A percentile compares a stretch with the other conserved stretches of the same genome.
Conservation (phyloP, 139 green algal genomes). For the Chlorella sp. region DNA sequence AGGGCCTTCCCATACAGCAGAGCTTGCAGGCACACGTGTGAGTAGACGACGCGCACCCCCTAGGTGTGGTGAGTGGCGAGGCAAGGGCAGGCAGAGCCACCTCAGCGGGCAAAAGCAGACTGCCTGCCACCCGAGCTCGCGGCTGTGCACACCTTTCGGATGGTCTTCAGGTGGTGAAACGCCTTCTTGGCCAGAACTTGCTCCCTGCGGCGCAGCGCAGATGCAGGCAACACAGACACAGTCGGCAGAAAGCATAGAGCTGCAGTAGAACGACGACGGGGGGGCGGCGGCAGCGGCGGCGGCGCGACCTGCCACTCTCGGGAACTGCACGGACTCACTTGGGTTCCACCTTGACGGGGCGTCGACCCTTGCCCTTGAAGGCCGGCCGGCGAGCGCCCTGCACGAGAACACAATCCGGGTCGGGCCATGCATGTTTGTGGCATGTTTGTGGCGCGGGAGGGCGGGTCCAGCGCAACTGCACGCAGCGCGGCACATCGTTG, state of each 20-base stretch:
- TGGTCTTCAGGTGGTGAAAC: slow-evolving; percentile 26
- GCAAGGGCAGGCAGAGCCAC: background rate
- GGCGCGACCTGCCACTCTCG: background rate
- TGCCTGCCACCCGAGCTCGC: too few species aligned
- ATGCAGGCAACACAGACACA: background rate
- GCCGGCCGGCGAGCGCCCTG: background rate
- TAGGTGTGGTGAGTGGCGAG: background rate
- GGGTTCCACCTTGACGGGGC: background rate
- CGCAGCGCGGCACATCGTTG: background rate
- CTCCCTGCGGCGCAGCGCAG: background rate
- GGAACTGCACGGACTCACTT: background rate
- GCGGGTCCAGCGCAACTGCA: too few species aligned
- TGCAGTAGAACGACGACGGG: background rate
- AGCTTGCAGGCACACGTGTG: background rate
- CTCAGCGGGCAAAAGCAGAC: background rate
- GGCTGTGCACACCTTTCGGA: slow-evolving; percentile 9
- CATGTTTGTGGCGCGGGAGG: too few species aligned
- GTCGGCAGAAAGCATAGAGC: too few species aligned
- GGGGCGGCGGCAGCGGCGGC: background rate
- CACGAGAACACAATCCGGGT: background rate
- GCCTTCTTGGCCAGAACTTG: slow-evolving; percentile 37
- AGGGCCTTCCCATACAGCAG: too few species aligned
- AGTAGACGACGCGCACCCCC: background rate
- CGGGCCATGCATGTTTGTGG: background rate
- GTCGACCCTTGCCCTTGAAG: background rate